Conservation (phyloP, 2,329 filamentous ascomycete genomes). For the Cercospora sp. region DNA sequence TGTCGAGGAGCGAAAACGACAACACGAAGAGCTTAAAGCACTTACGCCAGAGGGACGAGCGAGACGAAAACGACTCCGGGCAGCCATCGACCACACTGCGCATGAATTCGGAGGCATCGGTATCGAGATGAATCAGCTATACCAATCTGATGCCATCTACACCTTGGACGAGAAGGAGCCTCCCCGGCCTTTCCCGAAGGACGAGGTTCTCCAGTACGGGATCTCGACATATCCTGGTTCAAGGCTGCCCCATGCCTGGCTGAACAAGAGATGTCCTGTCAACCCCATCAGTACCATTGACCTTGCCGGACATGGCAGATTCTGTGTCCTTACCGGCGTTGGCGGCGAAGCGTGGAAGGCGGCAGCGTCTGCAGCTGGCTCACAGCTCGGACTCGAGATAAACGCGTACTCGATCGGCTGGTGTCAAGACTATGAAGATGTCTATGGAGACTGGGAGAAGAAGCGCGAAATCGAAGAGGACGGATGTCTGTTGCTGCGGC, state of each 20-base stretch:
- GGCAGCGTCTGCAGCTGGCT: slow-evolving; percentile 47
- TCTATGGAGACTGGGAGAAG: slow-evolving; percentile 61
- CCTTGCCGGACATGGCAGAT: slow-evolving; percentile 57
- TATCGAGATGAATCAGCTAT: slow-evolving; percentile 61
- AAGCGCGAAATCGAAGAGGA: slow-evolving; percentile 57
- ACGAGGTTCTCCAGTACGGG: slow-evolving; percentile 32
- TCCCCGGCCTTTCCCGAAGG: slow-evolving; percentile 27
- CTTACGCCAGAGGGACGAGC: slow-evolving; percentile 37
- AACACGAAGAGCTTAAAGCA: slow-evolving; percentile 34
- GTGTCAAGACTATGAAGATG: slow-evolving; percentile 61
- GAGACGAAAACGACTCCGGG: slow-evolving; percentile 40
- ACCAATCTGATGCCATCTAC: slow-evolving; percentile 45
- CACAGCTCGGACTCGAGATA: slow-evolving; percentile 49
- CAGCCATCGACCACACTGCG: slow-evolving; percentile 34
- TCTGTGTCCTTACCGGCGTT: slow-evolving; percentile 48
- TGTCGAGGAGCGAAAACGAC: slow-evolving; percentile 33
- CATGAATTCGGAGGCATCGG: slow-evolving; percentile 56
- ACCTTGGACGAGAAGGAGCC: slow-evolving; percentile 32
- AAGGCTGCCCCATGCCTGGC: slow-evolving; percentile 63
- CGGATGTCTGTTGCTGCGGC: slow-evolving; percentile 59
- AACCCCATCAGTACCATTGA: slow-evolving; percentile 52
- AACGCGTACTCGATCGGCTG: slow-evolving; percentile 57
- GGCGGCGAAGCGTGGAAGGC: slow-evolving; percentile 55
- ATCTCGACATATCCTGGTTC: slow-evolving; percentile 58
- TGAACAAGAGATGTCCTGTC: slow-evolving; percentile 44